Evolutionary conservation across 163 green algal genomes (phyloP).

Genomic region (Trebouxia gelatinosa): DNA sequence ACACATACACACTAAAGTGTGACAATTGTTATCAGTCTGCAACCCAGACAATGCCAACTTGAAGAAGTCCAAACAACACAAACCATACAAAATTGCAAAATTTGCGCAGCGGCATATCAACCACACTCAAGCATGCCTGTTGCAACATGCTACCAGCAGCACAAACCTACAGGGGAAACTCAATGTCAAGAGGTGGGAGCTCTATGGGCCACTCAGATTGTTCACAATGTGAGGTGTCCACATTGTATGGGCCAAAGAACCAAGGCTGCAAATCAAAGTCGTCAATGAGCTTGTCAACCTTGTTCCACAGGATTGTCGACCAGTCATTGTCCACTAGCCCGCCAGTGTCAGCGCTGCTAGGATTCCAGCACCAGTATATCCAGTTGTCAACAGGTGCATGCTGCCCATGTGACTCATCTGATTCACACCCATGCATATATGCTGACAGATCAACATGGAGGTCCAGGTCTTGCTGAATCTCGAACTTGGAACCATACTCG

Average conservation of each 20-base stretch:
- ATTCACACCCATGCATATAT: constrained; percentile 3
- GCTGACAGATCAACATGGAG: constrained; percentile 2
- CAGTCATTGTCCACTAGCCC: constrained; percentile 2
- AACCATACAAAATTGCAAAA: too few relatives aligned
- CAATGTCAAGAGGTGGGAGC: too few relatives aligned
- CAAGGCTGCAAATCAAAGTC: constrained; percentile 26
- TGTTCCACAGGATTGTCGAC: constrained; percentile 10
- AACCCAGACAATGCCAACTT: too few relatives aligned
- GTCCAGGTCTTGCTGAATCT: neutral
- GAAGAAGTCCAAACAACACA: too few relatives aligned
- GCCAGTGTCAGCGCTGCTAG: constrained; percentile 11
- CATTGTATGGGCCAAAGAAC: constrained; percentile 12
- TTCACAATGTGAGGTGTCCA: too few relatives aligned
- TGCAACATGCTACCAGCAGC: too few relatives aligned
- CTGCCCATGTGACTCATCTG: neutral
- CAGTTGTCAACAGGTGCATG: constrained; percentile 10
- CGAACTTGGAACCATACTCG: constrained; percentile 12
- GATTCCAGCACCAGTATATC: constrained; percentile 25
- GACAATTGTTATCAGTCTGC: too few relatives aligned
- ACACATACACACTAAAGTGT: too few relatives aligned
- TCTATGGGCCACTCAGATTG: too few relatives aligned
- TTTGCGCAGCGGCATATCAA: too few relatives aligned
- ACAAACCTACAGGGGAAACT: too few relatives aligned
- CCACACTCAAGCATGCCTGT: too few relatives aligned
- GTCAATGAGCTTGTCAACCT: constrained; percentile 21